Conservation (phyloP, 352 stramenopile species). For the Phytophthora megakarya region DNA sequence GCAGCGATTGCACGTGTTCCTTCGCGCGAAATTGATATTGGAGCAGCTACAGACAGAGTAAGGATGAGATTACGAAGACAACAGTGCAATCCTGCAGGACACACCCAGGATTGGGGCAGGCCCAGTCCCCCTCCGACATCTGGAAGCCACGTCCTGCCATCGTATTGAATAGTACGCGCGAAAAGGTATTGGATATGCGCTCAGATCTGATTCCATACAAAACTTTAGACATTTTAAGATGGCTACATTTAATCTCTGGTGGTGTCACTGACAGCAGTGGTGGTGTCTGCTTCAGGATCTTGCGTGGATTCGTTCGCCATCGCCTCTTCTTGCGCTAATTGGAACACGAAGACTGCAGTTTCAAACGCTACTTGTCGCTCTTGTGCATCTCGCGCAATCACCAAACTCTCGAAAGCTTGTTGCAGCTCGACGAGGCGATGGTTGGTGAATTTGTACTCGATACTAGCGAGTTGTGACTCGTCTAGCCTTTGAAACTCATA, state of each 20-base stretch:
- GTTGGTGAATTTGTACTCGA: constrained; percentile 58
- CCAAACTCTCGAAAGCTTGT: constrained; percentile 64
- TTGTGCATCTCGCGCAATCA: constrained; percentile 55
- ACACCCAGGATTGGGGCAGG: constrained; percentile 81
- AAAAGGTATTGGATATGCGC: constrained; percentile 1
- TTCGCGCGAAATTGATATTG: constrained; percentile 87
- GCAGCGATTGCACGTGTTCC: constrained; percentile 82
- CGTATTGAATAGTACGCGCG: constrained; percentile 10
- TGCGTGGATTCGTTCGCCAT: constrained; percentile 16
- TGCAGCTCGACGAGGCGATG: constrained; percentile 71
- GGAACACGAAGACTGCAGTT: constrained; percentile 62
- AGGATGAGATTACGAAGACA: constrained; percentile 1
- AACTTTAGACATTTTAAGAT: constrained; percentile 25
- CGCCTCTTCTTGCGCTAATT: constrained; percentile 60
- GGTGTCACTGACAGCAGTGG: constrained; percentile 13
- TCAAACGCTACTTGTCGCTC: constrained; percentile 66
- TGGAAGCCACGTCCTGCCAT: constrained; percentile 57
- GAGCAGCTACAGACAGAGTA: constrained; percentile 52
- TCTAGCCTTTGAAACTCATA: constrained; percentile 64
- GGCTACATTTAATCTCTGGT: constrained; percentile 15
- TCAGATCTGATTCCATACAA: constrained; percentile 45
- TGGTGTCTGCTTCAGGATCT: constrained; percentile 20
- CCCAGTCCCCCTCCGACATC: constrained; percentile 75
- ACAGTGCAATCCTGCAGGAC: constrained; percentile 1
- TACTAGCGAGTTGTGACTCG: constrained; percentile 39